Evolutionary conservation across 768 basidiomycete species (phyloP), one percentile per base, ranked within the genome.

Genomic region (Rhodotorula paludigena): DNA sequence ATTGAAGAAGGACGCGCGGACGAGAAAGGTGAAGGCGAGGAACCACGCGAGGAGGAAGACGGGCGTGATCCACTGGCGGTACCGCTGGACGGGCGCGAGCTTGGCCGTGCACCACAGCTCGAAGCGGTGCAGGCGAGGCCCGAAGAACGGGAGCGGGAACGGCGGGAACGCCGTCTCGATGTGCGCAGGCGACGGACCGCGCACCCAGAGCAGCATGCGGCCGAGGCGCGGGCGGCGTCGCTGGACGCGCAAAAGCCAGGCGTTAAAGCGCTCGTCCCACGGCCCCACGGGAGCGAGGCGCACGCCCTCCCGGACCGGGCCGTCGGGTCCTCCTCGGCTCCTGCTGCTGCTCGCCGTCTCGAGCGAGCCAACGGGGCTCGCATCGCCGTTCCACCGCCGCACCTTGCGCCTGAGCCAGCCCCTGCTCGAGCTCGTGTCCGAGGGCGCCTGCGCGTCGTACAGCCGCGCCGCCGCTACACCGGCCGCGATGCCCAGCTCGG

Each of bases 1-100:
- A 44, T 85, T 79, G 77, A 86, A 92, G 61, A 84, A 89, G 68
- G 89, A 87, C 15, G 85, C 82, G 25, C 88, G 83, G 18, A 85
- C 79, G 69, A 90, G 83, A 79, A 91, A 89, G 0, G 87, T 83
- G 33, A 92, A 81, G 38, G 82, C 83, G 57, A 89, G 81, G 69
- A 91, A 85, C 77, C 89, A 91, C 5, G 80, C 85, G 33, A 80
- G 81, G 60, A 86, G 44, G 44, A 82, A 70, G 66, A 89, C 81
- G 18, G 89, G 74, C 81, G 67, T 68, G 30, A 61, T 42, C 44
- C 61, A 18, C 23, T 39, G 47, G 15, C 68, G 54, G 2, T 21
- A 30, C 4, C 60, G 55, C 52, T 49, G 33, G 15, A 68, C 2
- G 5, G 57, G 62, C 21, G 23, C 23, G 58, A 69, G 59, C 23